phyloP scores from a whole-genome alignment of 2,329 filamentous ascomycete species.

The Aspergillus latus region DNA sequence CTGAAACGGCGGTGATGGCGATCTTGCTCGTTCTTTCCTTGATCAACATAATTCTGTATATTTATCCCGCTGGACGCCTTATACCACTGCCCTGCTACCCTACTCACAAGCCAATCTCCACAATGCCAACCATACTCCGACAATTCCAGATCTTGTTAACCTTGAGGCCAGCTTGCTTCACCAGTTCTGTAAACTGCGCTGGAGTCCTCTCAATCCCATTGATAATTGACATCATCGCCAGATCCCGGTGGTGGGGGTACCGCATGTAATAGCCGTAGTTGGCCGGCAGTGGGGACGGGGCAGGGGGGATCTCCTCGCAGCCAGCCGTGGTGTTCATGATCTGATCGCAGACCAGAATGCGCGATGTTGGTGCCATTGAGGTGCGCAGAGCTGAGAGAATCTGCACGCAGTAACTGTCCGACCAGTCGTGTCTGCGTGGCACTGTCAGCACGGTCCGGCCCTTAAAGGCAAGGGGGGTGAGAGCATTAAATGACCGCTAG shows the following conservation, averaged over 20 bases:
- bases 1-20: too few species aligned
- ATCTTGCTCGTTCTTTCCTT: too few species aligned
- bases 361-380: slow-evolving; percentile 1
- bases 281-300: not conserved
- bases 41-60: too few species aligned
- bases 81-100: not conserved
- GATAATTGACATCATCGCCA: not conserved
- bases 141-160: not conserved
- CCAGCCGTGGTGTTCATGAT: slow-evolving; percentile 15
- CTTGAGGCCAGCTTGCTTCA: not conserved
- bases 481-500: not conserved
- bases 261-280: slow-evolving; percentile 2
- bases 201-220: not conserved
- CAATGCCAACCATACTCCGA: not conserved
- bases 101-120: not conserved
- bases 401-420: slow-evolving; percentile 11
- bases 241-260: not conserved
- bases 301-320: too few species aligned
- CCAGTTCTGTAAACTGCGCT: not conserved
- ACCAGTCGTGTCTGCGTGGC: slow-evolving; percentile 15
- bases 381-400: slow-evolving; percentile 12
- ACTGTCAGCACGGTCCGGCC: not conserved
- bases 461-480: too few species aligned
- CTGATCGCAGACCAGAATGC: slow-evolving; percentile 15
- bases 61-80: too few species aligned